Evolutionary conservation across 2,329 filamentous ascomycete genomes (phyloP), one percentile per base, ranked within the genome.

Genomic region (Trichoderma polysporum): DNA sequence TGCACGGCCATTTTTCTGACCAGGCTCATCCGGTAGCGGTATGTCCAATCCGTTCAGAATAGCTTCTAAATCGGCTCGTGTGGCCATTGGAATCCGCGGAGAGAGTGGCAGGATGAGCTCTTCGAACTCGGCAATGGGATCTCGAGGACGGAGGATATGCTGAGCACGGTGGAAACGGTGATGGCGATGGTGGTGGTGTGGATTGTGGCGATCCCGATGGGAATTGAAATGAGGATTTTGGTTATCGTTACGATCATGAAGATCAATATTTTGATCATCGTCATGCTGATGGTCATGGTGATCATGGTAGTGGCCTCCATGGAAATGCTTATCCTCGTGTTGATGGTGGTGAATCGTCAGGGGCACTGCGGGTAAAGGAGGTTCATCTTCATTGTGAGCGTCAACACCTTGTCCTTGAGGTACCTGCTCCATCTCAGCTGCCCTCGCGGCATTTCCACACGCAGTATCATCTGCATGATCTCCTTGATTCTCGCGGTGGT

Each of bases 311-410:
- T 49, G 63, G 1, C 37, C 50, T n/a, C 61, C 54, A 8, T 66
- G 63, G 3, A 66, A 66, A 47, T 66, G 56, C 33, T 47, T 50
- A 31, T 66, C 63, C 15, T 66, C 47, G 29, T 66, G 63, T 10
- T 53, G 63, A 33, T 66, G 63, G 19, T 66, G 63, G 10, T 59
- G 53, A 22, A 59, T n/a, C 33, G 53, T 22, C n/a, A 59, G 9
- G 7, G 63, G 54, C 19, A 45, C 10, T 10, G 47, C n/a, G 12
- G 62, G 52, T 22, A 39, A 31, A 1, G 62, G 22, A 22, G 52
- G 41, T 1, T 3, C 10, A 10, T 49, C 27, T 25, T 65, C 39
- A 15, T 37, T 27, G 7, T 29, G 39, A 0, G 53, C 53, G 10
- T 15, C 29, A 13, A 13, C 41, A 12, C 25, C 41, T 31, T 57